Evolutionary conservation across 2,329 filamentous ascomycete genomes (phyloP), one percentile per base, ranked within the genome.

Genomic region (Trichoderma harzianum): DNA sequence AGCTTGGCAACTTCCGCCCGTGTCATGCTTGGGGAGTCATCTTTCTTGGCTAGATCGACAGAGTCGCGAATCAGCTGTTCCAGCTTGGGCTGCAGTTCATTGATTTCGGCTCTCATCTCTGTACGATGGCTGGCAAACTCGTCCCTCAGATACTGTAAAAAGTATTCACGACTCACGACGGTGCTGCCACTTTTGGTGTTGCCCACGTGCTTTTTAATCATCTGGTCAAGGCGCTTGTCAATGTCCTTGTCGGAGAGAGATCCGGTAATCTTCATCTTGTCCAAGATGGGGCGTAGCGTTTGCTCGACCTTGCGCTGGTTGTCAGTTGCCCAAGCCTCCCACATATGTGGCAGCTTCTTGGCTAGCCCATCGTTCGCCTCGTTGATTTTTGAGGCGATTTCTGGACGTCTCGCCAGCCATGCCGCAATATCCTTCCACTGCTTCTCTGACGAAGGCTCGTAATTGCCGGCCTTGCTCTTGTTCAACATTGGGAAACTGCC

Each of bases 311-410:
- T 79, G 64, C 80, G 79, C 16, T 85, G 78, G 77, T 90, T 90
- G 21, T 83, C 83, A 53, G 80, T 80, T 32, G 88, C 77, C 85
- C 87, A 91, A 0, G 81, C 79, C 24, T 85, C 81, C 87, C 88
- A 90, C 5, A 82, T 80, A 47, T 72, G 80, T 1, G 80, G 79
- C 53, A 83, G 75, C 34, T 80, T 80, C 7, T 74, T 72, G 62
- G 81, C 76, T 3, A 83, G 28, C 1, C 72, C 73, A 16, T 68
- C 55, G 11, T 80, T 78, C 18, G 78, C 73, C 3, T 75, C 75
- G 53, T 77, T 77, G n/a, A 82, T 73, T 43, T 77, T 78, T 1
- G 75, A 73, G 6, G 71, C 75, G 43, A 78, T 80, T 26, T 73
- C 74, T 21, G 78, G 74, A 55, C 83, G 82, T 3, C 79, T 77